phyloP scores from a whole-genome alignment of 805 yeast species.

The Lipomyces orientalis region DNA sequence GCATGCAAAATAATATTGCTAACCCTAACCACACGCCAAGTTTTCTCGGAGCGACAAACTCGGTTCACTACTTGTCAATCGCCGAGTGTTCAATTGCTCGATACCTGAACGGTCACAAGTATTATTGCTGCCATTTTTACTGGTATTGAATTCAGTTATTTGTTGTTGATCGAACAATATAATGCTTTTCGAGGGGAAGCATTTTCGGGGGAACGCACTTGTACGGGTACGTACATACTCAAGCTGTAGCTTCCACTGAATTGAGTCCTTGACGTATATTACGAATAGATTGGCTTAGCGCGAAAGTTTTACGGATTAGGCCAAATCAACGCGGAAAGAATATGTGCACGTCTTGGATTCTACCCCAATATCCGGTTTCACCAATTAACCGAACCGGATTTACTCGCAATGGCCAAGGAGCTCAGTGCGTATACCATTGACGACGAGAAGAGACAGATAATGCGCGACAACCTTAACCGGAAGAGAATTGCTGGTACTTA shows the following conservation, averaged over 20 bases:
- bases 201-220: constrained; percentile 38
- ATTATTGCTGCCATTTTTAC: not conserved
- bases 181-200: constrained; percentile 34
- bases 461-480: constrained; percentile 72
- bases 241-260: not conserved
- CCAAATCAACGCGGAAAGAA: constrained; percentile 65
- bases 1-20: too few relatives aligned
- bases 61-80: not conserved
- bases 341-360: constrained; percentile 87
- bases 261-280: not conserved
- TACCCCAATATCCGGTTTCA: constrained; percentile 95
- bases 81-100: not conserved
- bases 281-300: constrained; percentile 65
- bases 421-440: constrained; percentile 82
- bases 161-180: not conserved
- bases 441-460: constrained; percentile 73
- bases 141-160: not conserved
- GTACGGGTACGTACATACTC: constrained; percentile 23
- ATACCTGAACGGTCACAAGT: not conserved
- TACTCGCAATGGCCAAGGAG: constrained; percentile 85
- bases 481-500: constrained; percentile 84
- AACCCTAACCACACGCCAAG: too few relatives aligned
- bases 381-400: constrained; percentile 85
- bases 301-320: constrained; percentile 89
- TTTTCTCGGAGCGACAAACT: not conserved